These are phyloP conservation scores for Rubia tinctorum DNA, from an alignment of 305 asterid genomes.

Conservation along the genomic window DNA sequence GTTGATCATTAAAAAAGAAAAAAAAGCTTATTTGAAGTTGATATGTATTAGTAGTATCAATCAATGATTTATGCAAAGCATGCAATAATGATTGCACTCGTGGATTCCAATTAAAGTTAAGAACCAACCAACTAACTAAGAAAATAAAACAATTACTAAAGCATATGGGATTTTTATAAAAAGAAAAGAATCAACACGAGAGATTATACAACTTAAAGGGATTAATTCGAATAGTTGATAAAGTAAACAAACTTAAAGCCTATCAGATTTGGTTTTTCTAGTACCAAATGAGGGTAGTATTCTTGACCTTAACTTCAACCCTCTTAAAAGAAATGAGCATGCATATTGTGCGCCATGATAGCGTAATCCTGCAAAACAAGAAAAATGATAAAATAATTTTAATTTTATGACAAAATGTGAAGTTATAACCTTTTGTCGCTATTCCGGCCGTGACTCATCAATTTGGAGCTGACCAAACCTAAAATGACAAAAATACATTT, in stretches of 20 bases:
- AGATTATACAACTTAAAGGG: background rate
- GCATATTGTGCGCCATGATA: too few species aligned
- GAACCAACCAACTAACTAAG: constrained; percentile 13
- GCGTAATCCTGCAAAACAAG: too few species aligned
- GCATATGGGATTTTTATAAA: constrained; percentile 5
- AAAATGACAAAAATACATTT: too few species aligned
- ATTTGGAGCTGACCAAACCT: too few species aligned
- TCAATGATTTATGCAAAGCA: background rate
- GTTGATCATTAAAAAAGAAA: background rate
- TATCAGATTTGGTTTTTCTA: constrained; percentile 6
- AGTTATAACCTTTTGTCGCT: too few species aligned
- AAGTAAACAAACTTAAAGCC: background rate
- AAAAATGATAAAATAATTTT: too few species aligned
- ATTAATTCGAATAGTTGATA: constrained; percentile 2
- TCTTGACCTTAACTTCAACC: constrained; percentile 4
- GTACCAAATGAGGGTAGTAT: constrained; percentile 12
- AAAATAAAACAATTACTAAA: constrained; percentile 31
- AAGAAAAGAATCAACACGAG: constrained; percentile 12
- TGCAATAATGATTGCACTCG: constrained; percentile 57
- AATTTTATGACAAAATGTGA: too few species aligned
- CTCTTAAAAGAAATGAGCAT: background rate
- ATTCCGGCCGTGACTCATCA: too few species aligned
- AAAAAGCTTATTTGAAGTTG: background rate
- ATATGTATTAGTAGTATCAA: background rate
- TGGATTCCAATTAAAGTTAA: constrained; percentile 39